Evolutionary conservation across 352 stramenopile genomes (phyloP).

Genomic region (Globisporangium camurandrum): DNA sequence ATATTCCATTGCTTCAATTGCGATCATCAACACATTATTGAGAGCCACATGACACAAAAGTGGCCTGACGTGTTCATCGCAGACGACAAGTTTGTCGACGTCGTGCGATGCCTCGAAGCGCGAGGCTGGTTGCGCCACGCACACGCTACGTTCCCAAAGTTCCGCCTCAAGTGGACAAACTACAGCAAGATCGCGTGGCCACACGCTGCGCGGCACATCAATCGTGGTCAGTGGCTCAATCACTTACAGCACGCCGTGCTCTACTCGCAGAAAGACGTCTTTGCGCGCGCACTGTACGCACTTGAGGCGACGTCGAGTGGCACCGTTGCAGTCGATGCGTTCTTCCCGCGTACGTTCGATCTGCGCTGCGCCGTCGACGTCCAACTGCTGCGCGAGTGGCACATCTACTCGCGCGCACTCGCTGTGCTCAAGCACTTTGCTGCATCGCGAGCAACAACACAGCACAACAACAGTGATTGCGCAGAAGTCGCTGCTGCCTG

Average conservation of each 20-base stretch:
- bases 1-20: too few relatives aligned
- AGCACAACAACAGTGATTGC: not conserved
- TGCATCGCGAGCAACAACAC: too few relatives aligned
- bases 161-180: slow-evolving; percentile 60
- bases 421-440: slow-evolving; percentile 25
- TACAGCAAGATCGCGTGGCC: slow-evolving; percentile 58
- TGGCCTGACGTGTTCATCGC: slow-evolving; percentile 34
- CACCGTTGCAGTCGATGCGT: slow-evolving; percentile 22
- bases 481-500: not conserved
- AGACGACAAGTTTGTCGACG: slow-evolving; percentile 54
- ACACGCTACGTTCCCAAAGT: slow-evolving; percentile 48
- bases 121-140: slow-evolving; percentile 44
- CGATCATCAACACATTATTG: too few relatives aligned
- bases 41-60: too few relatives aligned
- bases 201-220: slow-evolving; percentile 18
- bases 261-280: slow-evolving; percentile 57
- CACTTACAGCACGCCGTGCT: slow-evolving; percentile 55
- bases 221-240: slow-evolving; percentile 40
- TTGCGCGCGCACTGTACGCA: slow-evolving; percentile 31
- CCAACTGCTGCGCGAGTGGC: slow-evolving; percentile 26
- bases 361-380: slow-evolving; percentile 8
- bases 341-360: slow-evolving; percentile 48
- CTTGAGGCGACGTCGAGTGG: not conserved
- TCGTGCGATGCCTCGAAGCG: slow-evolving; percentile 26
- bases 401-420: slow-evolving; percentile 41